phyloP scores from a whole-genome alignment of 2,329 filamentous ascomycete genomes.

The Scortechinia acanthostroma region DNA sequence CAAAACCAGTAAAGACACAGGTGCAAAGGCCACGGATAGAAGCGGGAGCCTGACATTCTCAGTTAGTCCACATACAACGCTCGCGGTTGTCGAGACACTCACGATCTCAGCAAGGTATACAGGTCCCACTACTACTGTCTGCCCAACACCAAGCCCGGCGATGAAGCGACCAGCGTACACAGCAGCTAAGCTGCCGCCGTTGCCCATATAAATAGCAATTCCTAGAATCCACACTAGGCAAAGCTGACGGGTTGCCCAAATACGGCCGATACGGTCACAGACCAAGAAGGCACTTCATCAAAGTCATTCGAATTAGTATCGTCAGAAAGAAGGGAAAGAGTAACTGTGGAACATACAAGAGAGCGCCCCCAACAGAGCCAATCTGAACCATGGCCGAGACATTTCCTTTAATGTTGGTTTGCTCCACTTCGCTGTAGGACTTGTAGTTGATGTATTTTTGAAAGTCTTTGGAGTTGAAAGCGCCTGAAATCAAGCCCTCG shows the following conservation, averaged over 20 bases:
- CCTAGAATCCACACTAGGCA: constrained; percentile 12
- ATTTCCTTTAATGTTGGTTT: constrained; percentile 5
- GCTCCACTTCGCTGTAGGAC: constrained; percentile 13
- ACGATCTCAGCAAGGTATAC: no score
- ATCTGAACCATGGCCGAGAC: constrained; percentile 8
- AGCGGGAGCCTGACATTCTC: no score
- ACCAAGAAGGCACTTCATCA: constrained; percentile 13
- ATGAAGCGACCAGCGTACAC: constrained; percentile 31
- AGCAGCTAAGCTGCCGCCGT: constrained; percentile 7
- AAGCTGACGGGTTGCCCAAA: constrained; percentile 11
- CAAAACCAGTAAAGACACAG: constrained; percentile 62
- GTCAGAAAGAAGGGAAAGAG: no score
- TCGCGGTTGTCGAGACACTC: no score
- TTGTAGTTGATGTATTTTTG: constrained; percentile 30
- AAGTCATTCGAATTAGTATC: no score
- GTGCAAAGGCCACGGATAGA: constrained; percentile 69
- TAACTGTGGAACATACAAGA: no score
- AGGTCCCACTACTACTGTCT: constrained; percentile 27
- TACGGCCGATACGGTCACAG: constrained; percentile 13
- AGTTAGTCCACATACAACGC: no score
- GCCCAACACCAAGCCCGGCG: constrained; percentile 30
- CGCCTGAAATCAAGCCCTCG: constrained; percentile 49
- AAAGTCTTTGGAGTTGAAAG: constrained; percentile 36
- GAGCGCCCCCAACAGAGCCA: constrained; percentile 6
- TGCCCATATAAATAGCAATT: constrained; percentile 10